phyloP scores from a whole-genome alignment of 108 stramenopile species.

The Nannochloropsis granulata region DNA sequence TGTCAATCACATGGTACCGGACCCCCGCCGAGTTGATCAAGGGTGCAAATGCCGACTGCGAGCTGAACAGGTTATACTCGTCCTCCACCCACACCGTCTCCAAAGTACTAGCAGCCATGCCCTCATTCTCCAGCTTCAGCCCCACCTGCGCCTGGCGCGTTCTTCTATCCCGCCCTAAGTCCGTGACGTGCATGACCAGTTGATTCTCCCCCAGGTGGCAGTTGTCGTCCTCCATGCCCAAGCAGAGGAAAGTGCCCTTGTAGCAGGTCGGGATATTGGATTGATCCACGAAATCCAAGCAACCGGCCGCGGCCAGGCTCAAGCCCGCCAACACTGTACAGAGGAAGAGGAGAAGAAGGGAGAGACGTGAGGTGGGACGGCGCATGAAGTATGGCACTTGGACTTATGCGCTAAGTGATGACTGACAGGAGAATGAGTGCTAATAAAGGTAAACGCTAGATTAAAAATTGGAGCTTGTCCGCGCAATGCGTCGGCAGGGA shows the following conservation, averaged over 20 bases:
- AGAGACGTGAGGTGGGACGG: no score
- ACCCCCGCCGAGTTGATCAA: background rate
- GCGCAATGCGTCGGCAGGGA: no score
- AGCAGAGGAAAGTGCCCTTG: background rate
- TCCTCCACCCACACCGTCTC: background rate
- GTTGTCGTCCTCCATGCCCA: background rate
- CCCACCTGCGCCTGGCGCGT: background rate
- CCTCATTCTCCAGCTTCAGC: background rate
- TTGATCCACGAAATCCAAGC: background rate
- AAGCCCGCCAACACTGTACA: background rate
- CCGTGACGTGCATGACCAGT: background rate
- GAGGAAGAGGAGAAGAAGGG: background rate
- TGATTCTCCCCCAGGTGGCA: background rate
- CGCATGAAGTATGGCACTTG: no score
- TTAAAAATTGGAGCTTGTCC: no score
- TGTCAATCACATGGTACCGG: background rate
- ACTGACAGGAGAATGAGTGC: no score
- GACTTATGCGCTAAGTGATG: no score
- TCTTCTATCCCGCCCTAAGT: background rate
- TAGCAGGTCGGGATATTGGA: background rate
- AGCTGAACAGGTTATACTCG: background rate
- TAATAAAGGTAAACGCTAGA: no score
- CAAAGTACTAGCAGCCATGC: background rate
- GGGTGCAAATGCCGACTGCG: background rate
- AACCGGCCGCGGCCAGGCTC: background rate